Conservation (phyloP, 306 rosid species). For the Quercus glauca region DNA sequence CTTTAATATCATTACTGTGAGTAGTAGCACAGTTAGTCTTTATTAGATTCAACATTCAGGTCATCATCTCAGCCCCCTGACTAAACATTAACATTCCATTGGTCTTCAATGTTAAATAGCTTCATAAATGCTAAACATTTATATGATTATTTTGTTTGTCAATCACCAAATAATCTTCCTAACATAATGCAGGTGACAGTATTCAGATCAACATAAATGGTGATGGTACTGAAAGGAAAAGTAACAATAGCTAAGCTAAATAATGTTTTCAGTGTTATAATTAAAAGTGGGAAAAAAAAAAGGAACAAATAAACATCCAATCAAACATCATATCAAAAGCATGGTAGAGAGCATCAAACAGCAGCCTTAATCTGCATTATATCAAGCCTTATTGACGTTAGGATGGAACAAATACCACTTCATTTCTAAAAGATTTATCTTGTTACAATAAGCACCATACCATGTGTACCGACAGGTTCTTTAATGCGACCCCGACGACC, state of each 20-base stretch:
- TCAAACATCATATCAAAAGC: background rate
- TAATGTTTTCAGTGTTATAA: no score
- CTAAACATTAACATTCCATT: background rate
- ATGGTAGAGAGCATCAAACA: background rate
- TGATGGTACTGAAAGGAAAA: background rate
- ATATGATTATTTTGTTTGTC: background rate
- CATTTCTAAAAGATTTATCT: background rate
- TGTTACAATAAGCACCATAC: slow-evolving; percentile 37
- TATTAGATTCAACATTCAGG: background rate
- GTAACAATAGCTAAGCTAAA: no score
- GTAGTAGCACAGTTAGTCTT: background rate
- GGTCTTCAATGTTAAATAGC: background rate
- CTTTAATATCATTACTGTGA: background rate
- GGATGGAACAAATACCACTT: background rate
- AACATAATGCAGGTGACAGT: background rate
- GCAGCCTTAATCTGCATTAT: background rate
- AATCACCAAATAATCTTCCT: background rate
- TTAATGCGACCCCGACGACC: slow-evolving; percentile 93
- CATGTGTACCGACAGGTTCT: slow-evolving; percentile 98
- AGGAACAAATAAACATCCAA: background rate
- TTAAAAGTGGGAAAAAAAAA: no score
- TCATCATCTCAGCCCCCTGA: background rate
- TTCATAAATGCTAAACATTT: background rate
- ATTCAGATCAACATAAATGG: background rate
- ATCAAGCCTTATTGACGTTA: slow-evolving; percentile 3